phyloP scores from a whole-genome alignment of 768 basidiomycete species.

The Austroboletus eburneus region DNA sequence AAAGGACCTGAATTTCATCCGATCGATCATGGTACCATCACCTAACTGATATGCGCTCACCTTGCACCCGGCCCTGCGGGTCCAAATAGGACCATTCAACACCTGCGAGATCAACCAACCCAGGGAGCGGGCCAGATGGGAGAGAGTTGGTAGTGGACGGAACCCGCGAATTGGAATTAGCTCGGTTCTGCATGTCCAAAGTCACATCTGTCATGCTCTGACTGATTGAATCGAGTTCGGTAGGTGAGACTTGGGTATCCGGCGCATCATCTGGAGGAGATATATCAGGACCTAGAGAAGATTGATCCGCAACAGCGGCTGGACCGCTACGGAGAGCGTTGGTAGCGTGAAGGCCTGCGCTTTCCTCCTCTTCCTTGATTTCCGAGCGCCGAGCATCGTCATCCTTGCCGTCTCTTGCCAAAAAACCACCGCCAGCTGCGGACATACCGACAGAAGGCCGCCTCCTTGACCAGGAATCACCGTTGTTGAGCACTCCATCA shows the following conservation, averaged over 20 bases:
- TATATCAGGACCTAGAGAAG: constrained; percentile 9
- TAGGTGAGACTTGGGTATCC: constrained; percentile 9
- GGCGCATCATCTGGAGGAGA: constrained; percentile 4
- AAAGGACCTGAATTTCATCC: constrained; percentile 66
- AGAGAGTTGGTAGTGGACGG: constrained; percentile 11
- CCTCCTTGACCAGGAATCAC: constrained; percentile 69
- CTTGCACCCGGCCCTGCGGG: constrained; percentile 89
- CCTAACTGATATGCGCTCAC: constrained; percentile 35
- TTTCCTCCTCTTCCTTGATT: constrained; percentile 61
- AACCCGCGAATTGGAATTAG: constrained; percentile 4
- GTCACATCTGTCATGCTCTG: constrained; percentile 14
- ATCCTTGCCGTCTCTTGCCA: constrained; percentile 39
- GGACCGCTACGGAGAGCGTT: constrained; percentile 8
- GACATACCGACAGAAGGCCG: constrained; percentile 54
- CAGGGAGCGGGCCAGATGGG: constrained; percentile 40
- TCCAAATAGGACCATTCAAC: constrained; percentile 93
- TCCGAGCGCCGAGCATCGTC: constrained; percentile 41
- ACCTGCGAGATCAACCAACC: constrained; percentile 48
- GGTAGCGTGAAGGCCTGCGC: constrained; percentile 1
- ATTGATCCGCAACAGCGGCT: constrained; percentile 5
- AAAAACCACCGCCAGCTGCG: constrained; percentile 36
- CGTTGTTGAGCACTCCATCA: constrained; percentile 65
- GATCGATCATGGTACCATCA: constrained; percentile 1
- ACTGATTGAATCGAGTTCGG: constrained; percentile 6
- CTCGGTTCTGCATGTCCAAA: constrained; percentile 10